These are phyloP conservation scores for Eudorina sp. DNA, from an alignment of 139 green algal species.

Conservation along the genomic window DNA sequence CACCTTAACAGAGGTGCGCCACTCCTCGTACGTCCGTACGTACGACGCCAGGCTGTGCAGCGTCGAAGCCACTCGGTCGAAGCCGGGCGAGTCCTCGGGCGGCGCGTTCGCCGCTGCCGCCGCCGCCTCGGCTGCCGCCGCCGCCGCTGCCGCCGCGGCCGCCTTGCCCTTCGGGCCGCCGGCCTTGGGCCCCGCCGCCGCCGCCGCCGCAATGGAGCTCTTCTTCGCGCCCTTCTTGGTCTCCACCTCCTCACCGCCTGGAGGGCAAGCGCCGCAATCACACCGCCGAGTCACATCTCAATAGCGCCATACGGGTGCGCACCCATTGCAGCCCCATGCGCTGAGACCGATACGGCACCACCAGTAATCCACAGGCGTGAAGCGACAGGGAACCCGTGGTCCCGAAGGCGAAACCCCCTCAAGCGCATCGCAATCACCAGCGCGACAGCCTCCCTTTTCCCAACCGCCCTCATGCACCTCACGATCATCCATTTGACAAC, in stretches of 20 bases:
- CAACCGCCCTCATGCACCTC: no score
- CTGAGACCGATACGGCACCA: no score
- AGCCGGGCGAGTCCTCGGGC: constrained; percentile 50
- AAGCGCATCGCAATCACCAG: no score
- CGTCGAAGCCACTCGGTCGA: constrained; percentile 46
- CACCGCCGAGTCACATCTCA: no score
- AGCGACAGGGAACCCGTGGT: no score
- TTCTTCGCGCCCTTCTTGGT: constrained; percentile 23
- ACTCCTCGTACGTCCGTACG: constrained; percentile 64
- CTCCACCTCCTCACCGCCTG: neutral
- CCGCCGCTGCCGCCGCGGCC: constrained; percentile 25
- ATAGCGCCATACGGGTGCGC: no score
- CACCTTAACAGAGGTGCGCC: constrained; percentile 59
- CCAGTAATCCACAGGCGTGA: no score
- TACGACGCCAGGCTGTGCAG: constrained; percentile 39
- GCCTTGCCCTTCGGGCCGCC: constrained; percentile 40
- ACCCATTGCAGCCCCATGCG: no score
- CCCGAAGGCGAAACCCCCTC: no score
- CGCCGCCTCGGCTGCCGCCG: constrained; percentile 16
- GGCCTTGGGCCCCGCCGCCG: neutral
- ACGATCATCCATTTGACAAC: no score
- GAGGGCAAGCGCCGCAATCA: no score
- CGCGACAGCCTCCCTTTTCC: no score
- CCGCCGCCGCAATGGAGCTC: neutral
- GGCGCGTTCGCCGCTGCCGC: constrained; percentile 17